Percentiles rank a stretch among this genome's conserved stretches.
Conservation (phyloP, 2,329 filamentous ascomycete species). For the Pseudopithomyces chartarum region DNA sequence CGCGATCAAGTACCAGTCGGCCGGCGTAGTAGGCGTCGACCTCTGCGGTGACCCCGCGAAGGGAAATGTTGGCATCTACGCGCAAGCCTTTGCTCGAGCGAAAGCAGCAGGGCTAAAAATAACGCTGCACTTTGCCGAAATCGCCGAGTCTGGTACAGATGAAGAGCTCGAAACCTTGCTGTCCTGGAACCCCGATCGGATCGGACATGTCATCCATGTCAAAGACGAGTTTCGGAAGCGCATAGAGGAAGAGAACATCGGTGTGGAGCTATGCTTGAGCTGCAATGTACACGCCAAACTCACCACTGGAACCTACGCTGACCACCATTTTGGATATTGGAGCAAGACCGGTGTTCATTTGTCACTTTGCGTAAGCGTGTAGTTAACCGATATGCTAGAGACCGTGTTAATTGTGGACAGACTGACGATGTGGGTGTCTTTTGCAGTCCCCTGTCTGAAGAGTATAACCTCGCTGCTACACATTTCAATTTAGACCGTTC, state of each 20-base stretch:
- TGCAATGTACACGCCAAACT: slow-evolving; percentile 81
- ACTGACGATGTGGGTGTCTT: slow-evolving; percentile 87
- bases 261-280: slow-evolving; percentile 77
- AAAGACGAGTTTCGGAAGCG: slow-evolving; percentile 62
- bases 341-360: slow-evolving; percentile 58
- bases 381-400: background rate
- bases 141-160: slow-evolving; percentile 59
- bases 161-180: slow-evolving; percentile 69
- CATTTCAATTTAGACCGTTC: slow-evolving; percentile 65
- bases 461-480: slow-evolving; percentile 73
- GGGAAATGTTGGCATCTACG: slow-evolving; percentile 66
- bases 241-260: slow-evolving; percentile 61
- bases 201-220: slow-evolving; percentile 82
- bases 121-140: slow-evolving; percentile 81
- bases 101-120: slow-evolving; percentile 62
- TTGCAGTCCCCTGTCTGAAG: slow-evolving; percentile 74
- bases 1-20: slow-evolving; percentile 58
- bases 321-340: slow-evolving; percentile 82
- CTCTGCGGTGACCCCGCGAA: slow-evolving; percentile 76
- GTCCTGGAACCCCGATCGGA: slow-evolving; percentile 66
- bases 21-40: slow-evolving; percentile 74
- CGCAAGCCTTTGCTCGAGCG: slow-evolving; percentile 63
- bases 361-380: slow-evolving; percentile 67
- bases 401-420: slow-evolving; percentile 49
- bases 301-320: slow-evolving; percentile 66